Percentiles rank a stretch among this genome's conserved stretches.
Evolutionary conservation across 805 yeast genomes (phyloP).

Genomic region (Hanseniaspora pseudoguilliermondii): DNA sequence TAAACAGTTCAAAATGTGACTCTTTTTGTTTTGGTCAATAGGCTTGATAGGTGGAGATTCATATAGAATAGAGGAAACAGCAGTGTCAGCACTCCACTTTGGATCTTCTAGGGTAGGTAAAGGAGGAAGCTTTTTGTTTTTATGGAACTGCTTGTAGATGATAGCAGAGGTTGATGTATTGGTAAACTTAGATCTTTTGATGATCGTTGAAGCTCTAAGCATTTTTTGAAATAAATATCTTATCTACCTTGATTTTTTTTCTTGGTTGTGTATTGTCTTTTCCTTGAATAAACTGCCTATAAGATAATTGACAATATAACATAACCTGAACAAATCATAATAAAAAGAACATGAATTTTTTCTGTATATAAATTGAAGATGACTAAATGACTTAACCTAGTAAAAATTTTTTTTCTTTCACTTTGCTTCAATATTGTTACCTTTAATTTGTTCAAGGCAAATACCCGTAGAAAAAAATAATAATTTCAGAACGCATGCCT

Average conservation of each 20-base stretch:
- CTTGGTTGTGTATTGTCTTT: background rate
- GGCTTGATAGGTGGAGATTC: conserved; percentile 53
- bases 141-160: conserved; percentile 84
- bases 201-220: background rate
- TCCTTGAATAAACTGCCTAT: too few species aligned
- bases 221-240: background rate
- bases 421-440: too few species aligned
- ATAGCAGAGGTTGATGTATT: conserved; percentile 80
- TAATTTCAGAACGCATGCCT: too few species aligned
- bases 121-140: conserved; percentile 76
- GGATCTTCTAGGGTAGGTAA: conserved; percentile 90
- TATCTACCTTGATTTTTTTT: background rate
- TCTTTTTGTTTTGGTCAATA: conserved; percentile 47
- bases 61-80: conserved; percentile 87
- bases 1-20: conserved; percentile 88
- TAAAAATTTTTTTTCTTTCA: too few species aligned
- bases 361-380: too few species aligned
- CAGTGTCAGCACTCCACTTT: conserved; percentile 89
- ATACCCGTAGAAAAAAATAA: too few species aligned
- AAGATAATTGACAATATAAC: too few species aligned
- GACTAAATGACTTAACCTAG: too few species aligned
- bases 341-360: too few species aligned
- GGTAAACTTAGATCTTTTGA: conserved; percentile 12
- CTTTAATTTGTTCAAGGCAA: too few species aligned
- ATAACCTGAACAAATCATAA: too few species aligned